Evolutionary conservation across 139 green algal species (phyloP), one percentile per base, ranked within the genome.

Genomic region (Pedinophyceae sp.): DNA sequence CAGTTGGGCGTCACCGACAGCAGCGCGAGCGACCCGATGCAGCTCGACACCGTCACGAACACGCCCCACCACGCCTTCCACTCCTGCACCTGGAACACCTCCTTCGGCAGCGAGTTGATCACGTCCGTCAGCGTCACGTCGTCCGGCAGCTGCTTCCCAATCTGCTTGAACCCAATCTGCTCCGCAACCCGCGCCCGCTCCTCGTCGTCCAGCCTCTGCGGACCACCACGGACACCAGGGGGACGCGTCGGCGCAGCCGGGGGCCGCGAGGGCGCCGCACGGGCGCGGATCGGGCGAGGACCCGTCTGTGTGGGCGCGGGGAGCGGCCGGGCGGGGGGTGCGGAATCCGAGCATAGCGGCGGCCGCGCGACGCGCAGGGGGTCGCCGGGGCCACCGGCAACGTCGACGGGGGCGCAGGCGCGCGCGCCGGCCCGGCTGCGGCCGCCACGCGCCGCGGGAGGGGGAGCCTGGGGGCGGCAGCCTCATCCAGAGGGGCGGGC

Each of bases 1-100:
- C 89, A 95, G 73, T 79, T 91, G 23, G 89, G 89, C 2, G 76
- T 72, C 13, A 90, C 65, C 30, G 60, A 66, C 58, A 97, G 92
- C 26, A 90, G 66, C 55, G 79, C 85, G 34, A 88, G 40, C 52
- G 65, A 78, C 34, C 56, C 58, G 6, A 79, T 53, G 48, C 89
- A 72, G 20, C 77, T 73, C 3, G 52, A 48, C 3, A 91, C 26
- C 25, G 77, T 74, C 19, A 69, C 82, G 7, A 70, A 53, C 4
- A 86, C 77, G 1, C 76, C 64, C 13, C 72, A 48, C 83, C 83
- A 93, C 1, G 85, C 80, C 61, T 77, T 86, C 54, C 59, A 58
- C 20, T 74, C 61, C 57, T 92, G 81, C 15, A 92, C 54, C 62
- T 93, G 59, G 60, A 93, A 91, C 5, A 95, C 83, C 62, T 87